Evolutionary conservation across 805 yeast species (phyloP), one percentile per base, ranked within the genome.

Genomic region (Jamesozyma jinghongensis): DNA sequence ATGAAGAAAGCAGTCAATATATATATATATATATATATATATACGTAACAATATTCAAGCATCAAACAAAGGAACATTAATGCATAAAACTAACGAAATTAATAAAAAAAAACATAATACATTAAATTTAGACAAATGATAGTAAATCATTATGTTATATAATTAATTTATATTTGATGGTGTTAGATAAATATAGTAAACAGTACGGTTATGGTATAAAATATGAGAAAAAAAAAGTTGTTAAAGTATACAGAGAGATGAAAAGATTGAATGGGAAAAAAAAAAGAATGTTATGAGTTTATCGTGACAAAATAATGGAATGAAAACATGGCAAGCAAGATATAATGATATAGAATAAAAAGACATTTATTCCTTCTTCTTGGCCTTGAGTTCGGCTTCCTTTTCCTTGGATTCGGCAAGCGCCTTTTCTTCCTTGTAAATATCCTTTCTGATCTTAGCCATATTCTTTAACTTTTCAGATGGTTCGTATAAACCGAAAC

Each of bases 401-500:
- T 28, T 33, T 40, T 30, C 32, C 36, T 34, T 34, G 25, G 32
- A 36, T 32, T 32, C 40, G 26, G 11, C 31, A 16, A 32, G 29
- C 14, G 37, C 33, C 49, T 52, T 50, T 28, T 46, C 48, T 37
- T 53, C 49, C 25, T 40, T 41, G 22, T 48, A 47, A 22, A 53
- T 43, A 32, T 48, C 51, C 36, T 53, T 59, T 41, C 63, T 58
- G 36, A 51, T 44, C 18, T 39, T 34, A 3, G 59, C 63, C 32
- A 60, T 19, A 19, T 53, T 40, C 27, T 45, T 41, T 18, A 59
- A 30, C 36, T 56, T 55, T n/a, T 54, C 74, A 44, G 69, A 65
- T 10, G 74, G 62, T 40, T 70, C 69, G 48, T 72, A 63, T 34
- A 83, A 74, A 32, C 94, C 92, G 49, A 58, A 78, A 48, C 73